Evolutionary conservation across 495 filamentous ascomycete species (phyloP).

Genomic region (Xylaria palmicola): DNA sequence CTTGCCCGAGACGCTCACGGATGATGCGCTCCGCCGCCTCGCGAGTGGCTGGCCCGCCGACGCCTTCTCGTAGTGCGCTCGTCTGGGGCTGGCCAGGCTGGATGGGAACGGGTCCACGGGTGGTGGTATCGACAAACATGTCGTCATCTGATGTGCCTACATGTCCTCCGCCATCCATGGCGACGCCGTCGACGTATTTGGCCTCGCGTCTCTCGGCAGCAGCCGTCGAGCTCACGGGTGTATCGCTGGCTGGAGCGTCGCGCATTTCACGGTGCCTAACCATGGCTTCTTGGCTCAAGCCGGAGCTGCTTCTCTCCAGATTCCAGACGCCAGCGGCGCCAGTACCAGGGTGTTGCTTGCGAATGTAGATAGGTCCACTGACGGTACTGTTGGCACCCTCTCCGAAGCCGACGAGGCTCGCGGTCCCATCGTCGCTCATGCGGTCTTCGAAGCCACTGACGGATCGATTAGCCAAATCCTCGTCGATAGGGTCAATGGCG

Average conservation of each 20-base stretch:
- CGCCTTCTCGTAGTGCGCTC: conserved; percentile 36
- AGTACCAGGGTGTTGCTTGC: conserved; percentile 37
- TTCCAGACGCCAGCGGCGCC: conserved; percentile 28
- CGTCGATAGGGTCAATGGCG: conserved; percentile 40
- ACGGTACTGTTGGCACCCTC: conserved; percentile 82
- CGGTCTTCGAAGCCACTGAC: conserved; percentile 66
- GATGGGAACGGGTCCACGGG: conserved; percentile 40
- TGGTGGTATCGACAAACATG: conserved; percentile 46
- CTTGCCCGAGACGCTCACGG: conserved; percentile 47
- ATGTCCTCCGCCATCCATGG: conserved; percentile 34
- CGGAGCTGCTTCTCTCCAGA: conserved; percentile 44
- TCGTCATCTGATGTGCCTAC: conserved; percentile 31
- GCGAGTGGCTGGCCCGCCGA: conserved; percentile 30
- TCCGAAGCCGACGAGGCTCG: conserved; percentile 79
- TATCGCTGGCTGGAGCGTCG: conserved; percentile 32
- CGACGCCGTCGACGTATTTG: conserved; percentile 46
- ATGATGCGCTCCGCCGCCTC: conserved; percentile 56
- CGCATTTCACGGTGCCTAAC: conserved; percentile 25
- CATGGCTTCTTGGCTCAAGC: conserved; percentile 39
- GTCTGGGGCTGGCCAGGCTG: conserved; percentile 26
- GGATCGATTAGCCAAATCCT: conserved; percentile 47
- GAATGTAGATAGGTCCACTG: conserved; percentile 66
- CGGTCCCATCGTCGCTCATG: conserved; percentile 72
- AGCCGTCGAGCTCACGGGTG: conserved; percentile 40
- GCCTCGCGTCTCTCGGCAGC: conserved; percentile 43